Percentiles rank a stretch among this genome's conserved stretches.
Evolutionary conservation across 139 green algal genomes (phyloP).

Genomic region (Tetradesmus lagerheimii): DNA sequence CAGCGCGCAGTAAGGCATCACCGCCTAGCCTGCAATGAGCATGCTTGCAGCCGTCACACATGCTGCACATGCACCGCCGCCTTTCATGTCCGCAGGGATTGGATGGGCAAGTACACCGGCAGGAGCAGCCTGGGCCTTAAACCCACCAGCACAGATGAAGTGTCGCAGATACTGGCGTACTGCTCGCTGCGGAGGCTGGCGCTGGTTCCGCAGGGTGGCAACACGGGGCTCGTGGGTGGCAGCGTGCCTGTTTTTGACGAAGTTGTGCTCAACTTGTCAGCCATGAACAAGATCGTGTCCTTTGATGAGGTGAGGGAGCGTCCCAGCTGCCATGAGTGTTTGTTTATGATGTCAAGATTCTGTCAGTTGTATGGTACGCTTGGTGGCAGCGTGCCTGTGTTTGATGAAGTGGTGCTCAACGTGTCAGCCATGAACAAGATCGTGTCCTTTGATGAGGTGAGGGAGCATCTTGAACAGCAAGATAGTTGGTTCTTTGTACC

Average conservation of each 20-base stretch:
- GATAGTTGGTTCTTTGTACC: too few relatives aligned
- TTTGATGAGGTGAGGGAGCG: slow-evolving; percentile 79
- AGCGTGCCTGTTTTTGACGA: slow-evolving; percentile 93
- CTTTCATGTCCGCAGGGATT: slow-evolving; percentile 78
- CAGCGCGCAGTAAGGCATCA: too few relatives aligned
- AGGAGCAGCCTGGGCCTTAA: slow-evolving; percentile 65
- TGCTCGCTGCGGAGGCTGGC: slow-evolving; percentile 83
- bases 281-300: slow-evolving; percentile 80
- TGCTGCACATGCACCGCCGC: not conserved
- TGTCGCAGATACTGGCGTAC: slow-evolving; percentile 81
- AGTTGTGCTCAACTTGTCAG: slow-evolving; percentile 78
- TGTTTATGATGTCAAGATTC: too few relatives aligned
- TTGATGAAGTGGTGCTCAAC: slow-evolving; percentile 91
- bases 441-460: slow-evolving; percentile 73
- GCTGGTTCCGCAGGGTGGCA: slow-evolving; percentile 96
- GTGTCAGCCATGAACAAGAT: slow-evolving; percentile 80
- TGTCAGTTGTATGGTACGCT: too few relatives aligned
- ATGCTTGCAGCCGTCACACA: too few relatives aligned
- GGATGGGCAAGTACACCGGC: slow-evolving; percentile 92
- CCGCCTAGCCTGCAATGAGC: too few relatives aligned
- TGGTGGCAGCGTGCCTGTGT: slow-evolving; percentile 77
- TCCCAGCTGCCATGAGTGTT: too few relatives aligned
- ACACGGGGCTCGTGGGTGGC: slow-evolving; percentile 96
- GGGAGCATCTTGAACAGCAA: too few relatives aligned
- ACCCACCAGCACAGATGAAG: slow-evolving; percentile 55